Conservation (phyloP, 2,329 filamentous ascomycete genomes). For the Aspergillus arachidicola region DNA sequence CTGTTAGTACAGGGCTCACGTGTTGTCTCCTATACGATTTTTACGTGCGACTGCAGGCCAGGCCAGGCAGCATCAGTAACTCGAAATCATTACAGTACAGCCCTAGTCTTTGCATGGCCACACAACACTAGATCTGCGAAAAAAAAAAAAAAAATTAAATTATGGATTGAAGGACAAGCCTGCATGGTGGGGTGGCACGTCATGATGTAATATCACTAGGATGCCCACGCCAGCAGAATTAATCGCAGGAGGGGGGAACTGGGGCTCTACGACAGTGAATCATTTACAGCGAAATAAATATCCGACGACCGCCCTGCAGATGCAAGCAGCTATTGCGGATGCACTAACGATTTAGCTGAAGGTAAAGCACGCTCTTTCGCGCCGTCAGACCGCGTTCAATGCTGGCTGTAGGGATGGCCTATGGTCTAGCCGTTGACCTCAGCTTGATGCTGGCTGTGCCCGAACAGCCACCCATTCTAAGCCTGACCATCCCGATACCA, state of each 20-base stretch:
- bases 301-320: background rate
- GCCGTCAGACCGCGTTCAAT: background rate
- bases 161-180: background rate
- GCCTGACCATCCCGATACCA: background rate
- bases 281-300: background rate
- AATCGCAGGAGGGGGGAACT: background rate
- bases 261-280: background rate
- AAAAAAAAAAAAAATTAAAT: background rate
- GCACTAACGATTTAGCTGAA: conserved; percentile 3
- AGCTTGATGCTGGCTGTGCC: conserved; percentile 6
- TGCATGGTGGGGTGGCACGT: background rate
- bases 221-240: background rate
- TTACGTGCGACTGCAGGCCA: conserved; percentile 1
- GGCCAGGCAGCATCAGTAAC: background rate
- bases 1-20: conserved; percentile 5
- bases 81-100: background rate
- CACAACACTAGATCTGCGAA: background rate
- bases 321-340: background rate
- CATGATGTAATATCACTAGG: background rate
- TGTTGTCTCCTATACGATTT: conserved; percentile 1
- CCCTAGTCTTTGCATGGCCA: conserved; percentile 2
- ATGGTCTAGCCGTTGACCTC: conserved; percentile 6
- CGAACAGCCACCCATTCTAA: background rate
- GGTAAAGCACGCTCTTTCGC: background rate
- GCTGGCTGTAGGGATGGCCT: background rate